Percentiles rank a stretch among this genome's conserved stretches.
Conservation (phyloP, 257 asterid genomes). For the Ilex asprella region DNA sequence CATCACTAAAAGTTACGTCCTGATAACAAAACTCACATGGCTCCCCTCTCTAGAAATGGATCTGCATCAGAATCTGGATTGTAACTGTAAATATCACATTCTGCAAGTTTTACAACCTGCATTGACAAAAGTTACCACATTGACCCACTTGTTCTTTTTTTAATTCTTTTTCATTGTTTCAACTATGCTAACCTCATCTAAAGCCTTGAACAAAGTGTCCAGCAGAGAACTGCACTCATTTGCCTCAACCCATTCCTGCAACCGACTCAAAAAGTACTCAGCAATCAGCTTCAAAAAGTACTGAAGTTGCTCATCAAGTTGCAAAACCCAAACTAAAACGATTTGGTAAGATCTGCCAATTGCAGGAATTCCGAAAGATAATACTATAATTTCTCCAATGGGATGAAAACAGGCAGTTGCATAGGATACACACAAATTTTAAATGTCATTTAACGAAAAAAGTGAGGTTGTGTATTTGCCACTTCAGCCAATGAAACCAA, state of each 20-base stretch:
- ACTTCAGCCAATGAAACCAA: too few relatives aligned
- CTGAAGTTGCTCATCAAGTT: not conserved
- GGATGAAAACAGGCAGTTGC: not conserved
- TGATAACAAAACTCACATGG: constrained; percentile 49
- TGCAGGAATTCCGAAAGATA: too few relatives aligned
- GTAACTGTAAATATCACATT: constrained; percentile 89
- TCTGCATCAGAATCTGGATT: constrained; percentile 84
- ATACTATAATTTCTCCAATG: too few relatives aligned
- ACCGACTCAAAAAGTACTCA: constrained; percentile 1
- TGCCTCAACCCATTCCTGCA: constrained; percentile 85
- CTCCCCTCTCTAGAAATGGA: constrained; percentile 78
- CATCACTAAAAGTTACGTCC: not conserved
- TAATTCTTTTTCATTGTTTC: not conserved
- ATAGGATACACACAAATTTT: not conserved
- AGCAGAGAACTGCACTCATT: constrained; percentile 54
- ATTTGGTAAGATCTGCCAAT: too few relatives aligned
- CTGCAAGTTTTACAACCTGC: constrained; percentile 86
- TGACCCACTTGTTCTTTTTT: not conserved
- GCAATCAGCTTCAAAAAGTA: not conserved
- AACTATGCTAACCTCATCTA: constrained; percentile 74
- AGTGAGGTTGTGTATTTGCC: not conserved
- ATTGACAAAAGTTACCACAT: constrained; percentile 7
- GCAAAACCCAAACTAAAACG: too few relatives aligned
- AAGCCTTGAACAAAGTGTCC: constrained; percentile 68
- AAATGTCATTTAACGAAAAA: not conserved